Conservation (phyloP, 148 eudicot species). For the Rhododendron williamsianum region DNA sequence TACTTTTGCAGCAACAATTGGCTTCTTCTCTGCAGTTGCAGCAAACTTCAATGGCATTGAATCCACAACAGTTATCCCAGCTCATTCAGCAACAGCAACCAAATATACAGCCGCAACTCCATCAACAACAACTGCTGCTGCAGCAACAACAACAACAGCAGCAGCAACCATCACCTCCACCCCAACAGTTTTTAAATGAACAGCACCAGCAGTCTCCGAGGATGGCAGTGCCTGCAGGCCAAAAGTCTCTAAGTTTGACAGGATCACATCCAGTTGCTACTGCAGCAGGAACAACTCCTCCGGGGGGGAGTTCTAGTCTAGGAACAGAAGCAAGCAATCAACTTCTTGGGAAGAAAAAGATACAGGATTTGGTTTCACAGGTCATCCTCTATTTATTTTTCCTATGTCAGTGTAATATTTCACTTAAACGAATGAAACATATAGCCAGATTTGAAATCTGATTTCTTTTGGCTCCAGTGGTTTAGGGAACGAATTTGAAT, state of each 20-base stretch:
- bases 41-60: slow-evolving; percentile 54
- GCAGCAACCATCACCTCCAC: slow-evolving; percentile 22
- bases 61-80: slow-evolving; percentile 70
- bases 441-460: not conserved
- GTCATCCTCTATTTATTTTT: slow-evolving; percentile 26
- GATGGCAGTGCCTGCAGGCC: slow-evolving; percentile 56
- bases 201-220: slow-evolving; percentile 60
- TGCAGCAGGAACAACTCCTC: slow-evolving; percentile 72
- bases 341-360: slow-evolving; percentile 82
- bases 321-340: slow-evolving; percentile 95
- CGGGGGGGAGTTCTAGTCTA: slow-evolving; percentile 91
- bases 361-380: slow-evolving; percentile 93
- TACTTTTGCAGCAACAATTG: slow-evolving; percentile 52
- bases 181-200: slow-evolving; percentile 35
- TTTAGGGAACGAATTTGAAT: not conserved
- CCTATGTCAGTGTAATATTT: not conserved
- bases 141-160: slow-evolving; percentile 35
- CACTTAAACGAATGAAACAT: not conserved
- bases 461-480: not conserved
- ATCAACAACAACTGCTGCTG: slow-evolving; percentile 37
- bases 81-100: slow-evolving; percentile 58
- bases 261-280: slow-evolving; percentile 97
- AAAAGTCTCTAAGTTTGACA: slow-evolving; percentile 79
- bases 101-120: slow-evolving; percentile 40
- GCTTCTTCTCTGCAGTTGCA: slow-evolving; percentile 26